Base-by-base conservation (phyloP, 257 asterid genomes). In the Gardenia jasminoides region DNA sequence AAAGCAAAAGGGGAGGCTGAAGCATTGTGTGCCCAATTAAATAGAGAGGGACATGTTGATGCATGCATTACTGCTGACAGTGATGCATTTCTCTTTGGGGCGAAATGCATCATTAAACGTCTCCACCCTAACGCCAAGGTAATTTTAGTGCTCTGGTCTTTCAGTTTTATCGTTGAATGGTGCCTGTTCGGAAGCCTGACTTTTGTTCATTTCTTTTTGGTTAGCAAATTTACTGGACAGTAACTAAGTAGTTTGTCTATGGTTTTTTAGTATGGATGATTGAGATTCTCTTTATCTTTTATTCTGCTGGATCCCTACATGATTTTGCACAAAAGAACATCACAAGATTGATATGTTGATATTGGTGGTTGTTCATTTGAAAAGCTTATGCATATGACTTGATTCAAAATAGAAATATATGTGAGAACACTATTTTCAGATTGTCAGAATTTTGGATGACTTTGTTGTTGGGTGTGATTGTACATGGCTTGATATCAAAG, bases 31-130 rank as follows among this genome's bases (percentile, higher is more conserved):
- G 97, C 98, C 22, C 91, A 93, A 73, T 86, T 95, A 77, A 95
- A 93, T 83, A 84, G 94, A 83, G 96, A 89, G 80, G 97, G 97
- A 26, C 87, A 31, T 69, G 96, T 93, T 74, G 98, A 92, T 91
- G 99, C 97, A 48, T 96, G 99, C 80, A 87, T 96, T 82, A 96
- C 98, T 73, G 87, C 99, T 79, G 97, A 96, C 80, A 93, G 97
- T 16, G 97, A 96, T 83, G 97, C 94, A 65, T 90, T 96, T 82
- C 96, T 93, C 26, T 92, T 89, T 70, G 99, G 98, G 69, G 95
- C 97, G 47, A 88, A 82, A 68, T 96, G 97, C 79, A 93, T 93
- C 67, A 87, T 96, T 78, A 93, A 96, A 89, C 86, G 82, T 54
- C 80, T 93, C 84, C 88, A 61, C 73, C 97, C 94, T 78, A 93